Base-by-base conservation (phyloP, 2,329 filamentous ascomycete genomes). In the Coleophoma eucalyptorum region DNA sequence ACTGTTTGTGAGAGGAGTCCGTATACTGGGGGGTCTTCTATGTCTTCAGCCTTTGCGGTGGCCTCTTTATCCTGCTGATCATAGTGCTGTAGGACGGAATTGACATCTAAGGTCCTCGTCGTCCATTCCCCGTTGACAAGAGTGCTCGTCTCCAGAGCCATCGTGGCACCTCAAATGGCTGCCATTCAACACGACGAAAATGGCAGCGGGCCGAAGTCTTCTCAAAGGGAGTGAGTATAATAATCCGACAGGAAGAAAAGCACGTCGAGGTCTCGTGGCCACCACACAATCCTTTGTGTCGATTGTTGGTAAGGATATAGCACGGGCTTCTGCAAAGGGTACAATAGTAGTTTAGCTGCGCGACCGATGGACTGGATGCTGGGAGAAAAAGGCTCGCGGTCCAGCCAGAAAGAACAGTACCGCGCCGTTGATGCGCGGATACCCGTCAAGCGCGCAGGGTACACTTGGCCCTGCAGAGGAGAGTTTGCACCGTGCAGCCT, bases 1-100 rank as follows among this genome's bases (percentile, higher is more conserved):
- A 96, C 67, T 0, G 92, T 96, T 62, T 81, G 84, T 1, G 90
- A 90, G 43, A 97, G 75, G 32, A 97, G 64, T 4, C 90, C 94
- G 53, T 85, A 79, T 18, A 68, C 70, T 5, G 86, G 82, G 31
- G 73, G 69, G 46, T 62, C 70, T 43, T 62, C 54, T 18, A 56
- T 50, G 50, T 62, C 68, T 46, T 56, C 51, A 20, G 62, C 46
- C 55, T 64, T 32, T 60, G 66, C 18, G 61, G 65, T 32, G 58
- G 59, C 52, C 64, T 71, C 51, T 65, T 61, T 46, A 55, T 61
- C 59, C 54, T 63, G 52, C 49, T 60, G 53, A 32, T 67, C 56
- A 57, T 66, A 61, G 58, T 67, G 55, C 54, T 60, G 66, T 56
- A 76, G 67, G 40, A 75, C 65, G 31, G 70, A 64, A 53, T 74